Percentiles rank a stretch among this genome's conserved stretches.
phyloP scores from a whole-genome alignment of 345 rosid genomes.

The Noccaea caerulescens region DNA sequence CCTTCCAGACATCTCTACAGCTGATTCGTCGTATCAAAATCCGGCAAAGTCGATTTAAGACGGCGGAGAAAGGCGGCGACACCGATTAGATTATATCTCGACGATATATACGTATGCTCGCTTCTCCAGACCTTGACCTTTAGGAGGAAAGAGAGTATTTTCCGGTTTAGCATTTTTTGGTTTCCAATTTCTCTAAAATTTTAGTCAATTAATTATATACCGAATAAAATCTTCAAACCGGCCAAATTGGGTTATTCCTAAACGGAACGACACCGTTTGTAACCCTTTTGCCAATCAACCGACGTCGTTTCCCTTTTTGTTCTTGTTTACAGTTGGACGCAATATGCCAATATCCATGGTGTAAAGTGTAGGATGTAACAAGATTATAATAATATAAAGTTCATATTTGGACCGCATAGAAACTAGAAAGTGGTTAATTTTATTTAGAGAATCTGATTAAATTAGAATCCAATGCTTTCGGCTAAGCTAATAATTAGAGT shows the following conservation, averaged over 20 bases:
- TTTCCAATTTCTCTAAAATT: not conserved
- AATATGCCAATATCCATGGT: not conserved
- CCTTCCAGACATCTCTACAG: slow-evolving; percentile 65
- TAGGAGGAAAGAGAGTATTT: not conserved
- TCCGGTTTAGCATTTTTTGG: slow-evolving; percentile 7
- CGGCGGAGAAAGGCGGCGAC: slow-evolving; percentile 42
- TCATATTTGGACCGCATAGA: slow-evolving; percentile 24
- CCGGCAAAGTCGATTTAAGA: slow-evolving; percentile 17
- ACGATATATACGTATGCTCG: not conserved
- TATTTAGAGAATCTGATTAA: slow-evolving; percentile 14
- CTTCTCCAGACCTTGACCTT: not conserved
- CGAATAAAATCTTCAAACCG: not conserved
- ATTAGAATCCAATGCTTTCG: slow-evolving; percentile 48
- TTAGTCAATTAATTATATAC: not conserved
- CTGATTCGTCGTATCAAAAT: not conserved
- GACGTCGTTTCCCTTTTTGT: not conserved
- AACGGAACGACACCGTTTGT: slow-evolving; percentile 3
- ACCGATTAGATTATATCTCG: slow-evolving; percentile 27
- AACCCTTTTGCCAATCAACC: not conserved
- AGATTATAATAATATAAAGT: not conserved
- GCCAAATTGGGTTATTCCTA: not conserved
- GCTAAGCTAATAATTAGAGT: slow-evolving; percentile 43
- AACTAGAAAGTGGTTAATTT: slow-evolving; percentile 8
- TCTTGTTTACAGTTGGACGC: not conserved
- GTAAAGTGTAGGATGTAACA: not conserved